Evolutionary conservation across 768 basidiomycete species (phyloP), one percentile per base, ranked within the genome.

Genomic region (Paxillus involutus): DNA sequence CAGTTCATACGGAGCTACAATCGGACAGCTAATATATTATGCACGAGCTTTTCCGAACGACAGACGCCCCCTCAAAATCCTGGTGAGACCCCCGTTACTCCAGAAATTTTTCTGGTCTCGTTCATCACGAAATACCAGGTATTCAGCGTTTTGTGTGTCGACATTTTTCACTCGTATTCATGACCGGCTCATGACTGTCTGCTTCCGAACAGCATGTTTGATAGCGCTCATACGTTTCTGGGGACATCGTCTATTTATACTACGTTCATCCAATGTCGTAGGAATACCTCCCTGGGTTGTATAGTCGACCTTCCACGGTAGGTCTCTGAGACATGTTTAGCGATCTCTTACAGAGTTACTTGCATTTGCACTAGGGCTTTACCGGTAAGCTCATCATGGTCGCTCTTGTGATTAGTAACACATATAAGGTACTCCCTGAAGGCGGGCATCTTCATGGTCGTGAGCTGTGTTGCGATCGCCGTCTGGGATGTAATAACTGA

Each of bases 141-240:
- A 8, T 59, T 33, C 32, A 19, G 9, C 12, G 29, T 53, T 26
- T 41, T 24, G 58, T 59, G 46, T 41, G 56, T 53, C 7, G 7
- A 6, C 16, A 29, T n/a, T 17, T 45, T 11, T 21, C n/a, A 26
- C 1, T 4, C 44, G 17, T 10, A 21, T 4, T 6, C 13, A 39
- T 21, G 21, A 13, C 3, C 12, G 14, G 5, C 29, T 26, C 14
- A 7, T 0, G 24, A 41, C 41, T 17, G 39, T 4, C 21, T 21
- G 21, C 21, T 6, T 50, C 12, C 8, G n/a, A 12, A 21, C 17
- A 56, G 58, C 24, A 9, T 39, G 36, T 33, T 61, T 16, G 60
- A 51, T 39, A 53, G 49, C 1, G 4, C 12, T 24, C 57, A 60
- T 14, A 55, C 43, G 21, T 29, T 39, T 9, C 0, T 2, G 7